Percentiles rank a stretch among this genome's conserved stretches.
Evolutionary conservation across 2,329 filamentous ascomycete species (phyloP).

Genomic region (Hypoxylon sp.): DNA sequence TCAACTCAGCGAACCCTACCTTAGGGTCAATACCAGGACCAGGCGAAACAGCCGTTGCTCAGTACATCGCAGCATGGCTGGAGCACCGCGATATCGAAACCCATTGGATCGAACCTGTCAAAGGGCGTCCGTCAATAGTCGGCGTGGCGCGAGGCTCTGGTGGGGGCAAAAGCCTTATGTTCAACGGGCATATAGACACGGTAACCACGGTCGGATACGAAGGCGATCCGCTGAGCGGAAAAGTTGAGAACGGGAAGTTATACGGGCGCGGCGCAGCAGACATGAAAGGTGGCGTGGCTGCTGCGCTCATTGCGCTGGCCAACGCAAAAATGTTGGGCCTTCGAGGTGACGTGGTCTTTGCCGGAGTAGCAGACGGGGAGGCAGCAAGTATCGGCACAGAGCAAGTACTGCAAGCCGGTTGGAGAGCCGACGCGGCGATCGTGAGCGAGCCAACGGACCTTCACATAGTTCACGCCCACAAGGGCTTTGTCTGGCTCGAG

Average conservation of each 20-base stretch:
- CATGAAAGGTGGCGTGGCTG: constrained; percentile 62
- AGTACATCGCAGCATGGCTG: constrained; percentile 59
- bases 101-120: constrained; percentile 57
- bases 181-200: constrained; percentile 64
- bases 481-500: constrained; percentile 59
- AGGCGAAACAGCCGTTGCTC: constrained; percentile 56
- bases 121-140: constrained; percentile 60
- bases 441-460: constrained; percentile 58
- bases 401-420: constrained; percentile 59
- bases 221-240: constrained; percentile 55
- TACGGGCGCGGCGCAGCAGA: constrained; percentile 58
- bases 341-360: constrained; percentile 60
- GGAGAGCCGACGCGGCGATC: constrained; percentile 61
- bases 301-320: constrained; percentile 53
- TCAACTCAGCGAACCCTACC: constrained; percentile 59
- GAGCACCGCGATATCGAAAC: constrained; percentile 60
- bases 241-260: constrained; percentile 50
- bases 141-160: constrained; percentile 57
- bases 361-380: constrained; percentile 64
- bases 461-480: constrained; percentile 56
- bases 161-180: constrained; percentile 57
- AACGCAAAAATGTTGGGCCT: constrained; percentile 48
- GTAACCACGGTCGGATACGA: constrained; percentile 59
- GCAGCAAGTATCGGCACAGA: constrained; percentile 59
- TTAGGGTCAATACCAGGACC: constrained; percentile 52